Conservation (phyloP, 192 early-diverging fungal species). For the Spizellomyces punctatus region DNA sequence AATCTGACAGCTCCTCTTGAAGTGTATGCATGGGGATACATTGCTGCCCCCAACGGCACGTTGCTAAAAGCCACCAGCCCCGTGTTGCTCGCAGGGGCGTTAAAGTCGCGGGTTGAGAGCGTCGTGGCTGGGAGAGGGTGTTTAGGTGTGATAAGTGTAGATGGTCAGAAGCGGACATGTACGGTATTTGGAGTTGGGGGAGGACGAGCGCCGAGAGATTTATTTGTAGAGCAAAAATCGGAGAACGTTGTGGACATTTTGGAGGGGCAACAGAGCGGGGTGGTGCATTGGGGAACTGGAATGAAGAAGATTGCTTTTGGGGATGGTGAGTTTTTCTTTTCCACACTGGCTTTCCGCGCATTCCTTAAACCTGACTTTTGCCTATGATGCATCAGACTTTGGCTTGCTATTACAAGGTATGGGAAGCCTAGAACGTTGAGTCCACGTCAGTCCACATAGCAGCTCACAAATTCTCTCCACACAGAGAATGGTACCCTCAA, state of each 20-base stretch:
- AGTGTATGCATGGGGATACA: conserved; percentile 45
- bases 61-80: conserved; percentile 8
- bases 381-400: neutral
- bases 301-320: conserved; percentile 6
- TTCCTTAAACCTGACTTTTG: neutral
- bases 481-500: neutral
- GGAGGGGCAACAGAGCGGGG: neutral
- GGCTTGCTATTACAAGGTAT: conserved; percentile 6
- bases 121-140: neutral
- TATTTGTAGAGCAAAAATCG: neutral
- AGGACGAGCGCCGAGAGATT: neutral
- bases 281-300: neutral
- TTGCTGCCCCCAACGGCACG: neutral
- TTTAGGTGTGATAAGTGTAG: neutral
- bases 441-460: neutral
- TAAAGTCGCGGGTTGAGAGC: neutral
- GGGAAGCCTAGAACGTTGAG: neutral
- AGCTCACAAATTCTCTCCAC: neutral
- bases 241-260: conserved; percentile 8
- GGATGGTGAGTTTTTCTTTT: conserved; percentile 4
- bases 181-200: conserved; percentile 7
- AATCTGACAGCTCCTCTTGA: neutral
- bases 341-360: neutral
- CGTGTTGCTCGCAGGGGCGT: conserved; percentile 13
- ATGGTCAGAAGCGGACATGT: neutral